Evolutionary conservation across 768 basidiomycete species (phyloP).

Genomic region (Amanita thiersii): DNA sequence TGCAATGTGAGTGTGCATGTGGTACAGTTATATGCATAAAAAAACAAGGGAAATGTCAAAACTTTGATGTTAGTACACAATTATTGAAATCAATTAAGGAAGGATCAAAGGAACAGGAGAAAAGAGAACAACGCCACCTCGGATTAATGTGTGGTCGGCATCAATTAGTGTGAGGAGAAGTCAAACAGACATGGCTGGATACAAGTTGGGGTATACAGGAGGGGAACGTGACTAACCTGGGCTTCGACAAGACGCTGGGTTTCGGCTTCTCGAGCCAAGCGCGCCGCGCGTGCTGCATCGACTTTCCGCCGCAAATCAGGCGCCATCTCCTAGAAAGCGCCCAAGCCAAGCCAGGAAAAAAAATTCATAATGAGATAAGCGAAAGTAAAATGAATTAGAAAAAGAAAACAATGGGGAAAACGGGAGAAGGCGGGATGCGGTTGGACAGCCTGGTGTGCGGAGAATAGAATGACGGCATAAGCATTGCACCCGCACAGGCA

Average conservation of each 20-base stretch:
- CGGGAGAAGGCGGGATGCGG: conserved; percentile 5
- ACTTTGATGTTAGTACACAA: too few species aligned
- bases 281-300: conserved; percentile 46
- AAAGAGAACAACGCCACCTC: too few species aligned
- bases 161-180: conserved; percentile 2
- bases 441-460: not conserved
- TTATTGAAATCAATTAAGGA: too few species aligned
- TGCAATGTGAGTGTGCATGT: too few species aligned
- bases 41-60: too few species aligned
- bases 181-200: conserved; percentile 4
- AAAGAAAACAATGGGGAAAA: conserved; percentile 5
- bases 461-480: not conserved
- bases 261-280: conserved; percentile 46
- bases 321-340: conserved; percentile 41
- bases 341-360: conserved; percentile 7
- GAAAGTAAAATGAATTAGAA: too few species aligned
- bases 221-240: conserved; percentile 32
- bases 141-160: conserved; percentile 1
- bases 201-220: too few species aligned
- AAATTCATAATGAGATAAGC: conserved; percentile 5
- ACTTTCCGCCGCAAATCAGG: conserved; percentile 59
- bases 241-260: conserved; percentile 42
- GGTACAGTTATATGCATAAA: too few species aligned
- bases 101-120: too few species aligned
- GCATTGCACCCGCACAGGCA: too few species aligned